Conservation (phyloP, 306 rosid species). For the Chamaecrista fasciculata region DNA sequence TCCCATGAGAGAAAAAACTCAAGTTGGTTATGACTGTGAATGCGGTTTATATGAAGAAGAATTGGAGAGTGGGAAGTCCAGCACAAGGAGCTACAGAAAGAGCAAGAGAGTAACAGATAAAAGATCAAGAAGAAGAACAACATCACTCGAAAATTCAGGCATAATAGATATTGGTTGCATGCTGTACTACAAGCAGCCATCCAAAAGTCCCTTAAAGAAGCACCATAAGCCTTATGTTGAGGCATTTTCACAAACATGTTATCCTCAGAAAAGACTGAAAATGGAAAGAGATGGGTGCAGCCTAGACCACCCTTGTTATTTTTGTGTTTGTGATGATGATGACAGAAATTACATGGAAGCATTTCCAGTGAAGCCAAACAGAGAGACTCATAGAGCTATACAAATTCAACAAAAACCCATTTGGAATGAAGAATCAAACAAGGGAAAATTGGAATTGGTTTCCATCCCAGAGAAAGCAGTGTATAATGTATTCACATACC, state of each 20-base stretch:
- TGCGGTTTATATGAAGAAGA: constrained; percentile 16
- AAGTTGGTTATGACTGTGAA: constrained; percentile 16
- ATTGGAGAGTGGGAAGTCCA: constrained; percentile 40
- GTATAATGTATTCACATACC: constrained; percentile 39
- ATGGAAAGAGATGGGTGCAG: constrained; percentile 30
- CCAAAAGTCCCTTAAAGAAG: constrained; percentile 28
- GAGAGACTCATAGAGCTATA: constrained; percentile 4
- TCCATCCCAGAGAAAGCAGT: constrained; percentile 21
- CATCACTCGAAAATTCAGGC: constrained; percentile 37
- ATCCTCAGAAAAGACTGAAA: constrained; percentile 14
- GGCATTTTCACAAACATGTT: constrained; percentile 20
- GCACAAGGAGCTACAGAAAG: constrained; percentile 34
- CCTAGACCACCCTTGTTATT: constrained; percentile 41
- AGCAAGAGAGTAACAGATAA: constrained; percentile 33
- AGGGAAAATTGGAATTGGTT: constrained; percentile 28
- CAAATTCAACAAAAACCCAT: constrained; percentile 5
- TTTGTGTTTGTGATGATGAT: neutral
- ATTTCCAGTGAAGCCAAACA: constrained; percentile 23
- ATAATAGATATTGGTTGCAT: constrained; percentile 43
- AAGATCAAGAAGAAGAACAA: constrained; percentile 52
- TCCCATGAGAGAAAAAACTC: constrained; percentile 12
- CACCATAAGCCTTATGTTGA: constrained; percentile 24
- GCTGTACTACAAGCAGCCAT: constrained; percentile 37
- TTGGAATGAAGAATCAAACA: constrained; percentile 20
- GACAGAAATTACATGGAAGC: neutral